Percentiles rank a stretch among this genome's conserved stretches.
These are phyloP conservation scores for Macroventuria anomochaeta DNA, from an alignment of 2,329 filamentous ascomycete species.

Conservation along the genomic window DNA sequence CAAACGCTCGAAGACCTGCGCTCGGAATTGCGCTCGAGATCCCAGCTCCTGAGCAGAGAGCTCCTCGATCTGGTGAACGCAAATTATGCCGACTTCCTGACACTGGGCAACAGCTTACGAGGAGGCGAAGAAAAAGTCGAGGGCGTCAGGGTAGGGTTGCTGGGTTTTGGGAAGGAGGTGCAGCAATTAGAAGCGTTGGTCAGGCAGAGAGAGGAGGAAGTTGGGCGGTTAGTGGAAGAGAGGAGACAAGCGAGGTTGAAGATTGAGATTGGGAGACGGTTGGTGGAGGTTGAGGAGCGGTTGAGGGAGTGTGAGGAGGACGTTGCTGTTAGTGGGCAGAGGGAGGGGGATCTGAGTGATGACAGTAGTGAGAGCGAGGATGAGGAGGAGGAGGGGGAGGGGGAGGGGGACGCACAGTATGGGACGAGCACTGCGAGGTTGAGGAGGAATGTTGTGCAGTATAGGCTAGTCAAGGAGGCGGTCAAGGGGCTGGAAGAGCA, in stretches of 20 bases:
- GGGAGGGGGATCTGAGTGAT: slow-evolving; percentile 34
- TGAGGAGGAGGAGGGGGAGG: slow-evolving; percentile 42
- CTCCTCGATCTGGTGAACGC: slow-evolving; percentile 92
- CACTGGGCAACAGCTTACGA: slow-evolving; percentile 77
- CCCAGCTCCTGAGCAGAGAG: slow-evolving; percentile 80
- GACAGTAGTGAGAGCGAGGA: slow-evolving; percentile 42
- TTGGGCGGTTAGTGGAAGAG: slow-evolving; percentile 68
- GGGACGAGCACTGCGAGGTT: slow-evolving; percentile 53
- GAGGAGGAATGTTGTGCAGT: slow-evolving; percentile 64
- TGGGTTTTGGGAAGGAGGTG: slow-evolving; percentile 85
- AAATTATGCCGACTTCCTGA: slow-evolving; percentile 91
- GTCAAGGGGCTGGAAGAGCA: slow-evolving; percentile 62
- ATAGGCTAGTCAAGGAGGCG: slow-evolving; percentile 61
- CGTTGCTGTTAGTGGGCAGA: slow-evolving; percentile 21
- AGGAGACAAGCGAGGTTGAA: slow-evolving; percentile 71
- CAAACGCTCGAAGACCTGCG: slow-evolving; percentile 96
- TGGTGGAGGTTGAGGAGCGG: slow-evolving; percentile 72
- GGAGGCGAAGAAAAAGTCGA: slow-evolving; percentile 93
- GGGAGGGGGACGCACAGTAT: slow-evolving; percentile 39
- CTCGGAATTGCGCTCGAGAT: slow-evolving; percentile 80
- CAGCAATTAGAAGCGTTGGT: slow-evolving; percentile 75
- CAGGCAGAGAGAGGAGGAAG: slow-evolving; percentile 66
- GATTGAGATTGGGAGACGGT: slow-evolving; percentile 66
- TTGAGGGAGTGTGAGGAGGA: slow-evolving; percentile 57
- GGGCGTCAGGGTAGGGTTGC: slow-evolving; percentile 82